These are phyloP conservation scores for Septoria linicola DNA, from an alignment of 2,329 filamentous ascomycete genomes.

Conservation along the genomic window DNA sequence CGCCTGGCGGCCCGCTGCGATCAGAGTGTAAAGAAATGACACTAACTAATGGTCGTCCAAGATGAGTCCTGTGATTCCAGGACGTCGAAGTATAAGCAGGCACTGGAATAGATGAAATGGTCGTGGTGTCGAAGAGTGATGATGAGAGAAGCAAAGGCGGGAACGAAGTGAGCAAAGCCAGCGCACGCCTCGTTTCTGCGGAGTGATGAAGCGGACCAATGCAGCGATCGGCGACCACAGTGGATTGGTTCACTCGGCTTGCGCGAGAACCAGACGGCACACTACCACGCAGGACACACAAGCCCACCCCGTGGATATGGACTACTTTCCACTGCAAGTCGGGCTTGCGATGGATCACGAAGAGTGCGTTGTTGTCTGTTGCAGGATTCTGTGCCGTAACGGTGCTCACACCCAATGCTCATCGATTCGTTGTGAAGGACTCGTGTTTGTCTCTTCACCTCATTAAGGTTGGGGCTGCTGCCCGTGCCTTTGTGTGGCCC, in stretches of 20 bases:
- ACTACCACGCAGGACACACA: neutral
- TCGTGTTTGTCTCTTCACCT: no score
- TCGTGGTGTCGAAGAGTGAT: constrained; percentile 3
- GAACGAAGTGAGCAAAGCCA: constrained; percentile 17
- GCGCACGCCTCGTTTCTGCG: constrained; percentile 23
- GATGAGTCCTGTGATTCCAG: neutral
- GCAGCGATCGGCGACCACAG: constrained; percentile 17
- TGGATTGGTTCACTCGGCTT: constrained; percentile 12
- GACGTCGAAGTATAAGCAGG: constrained; percentile 3
- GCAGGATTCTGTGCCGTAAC: no score
- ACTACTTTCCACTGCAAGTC: neutral
- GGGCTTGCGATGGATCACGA: no score
- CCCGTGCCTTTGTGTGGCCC: constrained; percentile 10
- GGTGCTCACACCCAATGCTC: no score
- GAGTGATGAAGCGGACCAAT: constrained; percentile 17
- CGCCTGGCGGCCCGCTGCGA: constrained; percentile 10
- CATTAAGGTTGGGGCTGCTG: constrained; percentile 10
- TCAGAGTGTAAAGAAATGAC: neutral
- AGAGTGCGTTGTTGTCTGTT: no score
- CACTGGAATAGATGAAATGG: constrained; percentile 3
- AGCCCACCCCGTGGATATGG: neutral
- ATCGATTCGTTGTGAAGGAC: no score
- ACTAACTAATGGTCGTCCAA: neutral
- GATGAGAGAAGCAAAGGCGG: neutral
- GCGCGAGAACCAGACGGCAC: constrained; percentile 6